phyloP scores from a whole-genome alignment of 179 eudicot species.

The Amaranthus tricolor region DNA sequence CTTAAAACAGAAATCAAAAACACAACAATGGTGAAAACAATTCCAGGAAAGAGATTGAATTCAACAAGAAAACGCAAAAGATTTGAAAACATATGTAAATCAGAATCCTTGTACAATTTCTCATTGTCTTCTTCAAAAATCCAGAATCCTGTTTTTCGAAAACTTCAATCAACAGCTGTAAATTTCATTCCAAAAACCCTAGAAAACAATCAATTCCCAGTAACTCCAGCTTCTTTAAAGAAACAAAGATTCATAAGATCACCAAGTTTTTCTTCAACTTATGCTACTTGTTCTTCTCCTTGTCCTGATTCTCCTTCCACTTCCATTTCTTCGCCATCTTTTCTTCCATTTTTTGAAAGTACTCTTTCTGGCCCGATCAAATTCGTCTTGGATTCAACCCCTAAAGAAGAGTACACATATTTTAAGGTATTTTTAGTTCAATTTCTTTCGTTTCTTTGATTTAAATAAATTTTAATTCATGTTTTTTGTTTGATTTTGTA shows the following conservation, averaged over 20 bases:
- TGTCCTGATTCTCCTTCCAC: background rate
- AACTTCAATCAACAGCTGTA: background rate
- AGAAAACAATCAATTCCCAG: background rate
- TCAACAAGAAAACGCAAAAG: background rate
- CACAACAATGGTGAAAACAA: slow-evolving; percentile 22
- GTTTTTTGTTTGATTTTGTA: background rate
- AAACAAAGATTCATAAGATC: background rate
- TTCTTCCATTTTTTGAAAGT: background rate
- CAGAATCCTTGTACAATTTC: background rate
- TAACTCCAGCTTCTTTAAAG: background rate
- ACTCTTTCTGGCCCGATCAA: background rate
- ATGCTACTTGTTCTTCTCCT: background rate
- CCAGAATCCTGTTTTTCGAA: background rate
- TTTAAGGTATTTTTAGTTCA: background rate
- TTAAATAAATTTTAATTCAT: background rate
- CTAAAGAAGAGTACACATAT: background rate
- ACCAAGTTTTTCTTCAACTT: background rate
- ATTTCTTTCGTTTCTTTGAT: background rate
- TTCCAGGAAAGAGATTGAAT: background rate
- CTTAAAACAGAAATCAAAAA: too few relatives aligned
- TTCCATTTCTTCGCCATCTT: background rate
- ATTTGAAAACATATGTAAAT: background rate
- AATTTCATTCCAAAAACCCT: background rate
- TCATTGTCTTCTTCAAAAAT: background rate
- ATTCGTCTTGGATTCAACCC: background rate